Conservation (phyloP, 2,329 filamentous ascomycete genomes). For the Cordyceps militaris region DNA sequence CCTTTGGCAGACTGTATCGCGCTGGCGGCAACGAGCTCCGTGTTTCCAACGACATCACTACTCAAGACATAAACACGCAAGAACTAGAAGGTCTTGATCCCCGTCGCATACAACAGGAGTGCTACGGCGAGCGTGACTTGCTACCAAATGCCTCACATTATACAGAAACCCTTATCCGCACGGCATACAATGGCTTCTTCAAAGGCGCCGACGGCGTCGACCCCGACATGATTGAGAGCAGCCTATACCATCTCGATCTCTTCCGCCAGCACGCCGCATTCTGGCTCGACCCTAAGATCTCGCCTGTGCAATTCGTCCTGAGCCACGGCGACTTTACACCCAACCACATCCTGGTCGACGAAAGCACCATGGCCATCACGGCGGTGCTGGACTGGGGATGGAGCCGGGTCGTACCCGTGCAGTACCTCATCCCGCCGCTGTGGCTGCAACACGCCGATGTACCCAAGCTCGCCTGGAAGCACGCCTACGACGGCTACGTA, state of each 20-base stretch:
- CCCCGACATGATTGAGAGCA: slow-evolving; percentile 17
- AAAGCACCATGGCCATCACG: slow-evolving; percentile 12
- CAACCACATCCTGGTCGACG: slow-evolving; percentile 18
- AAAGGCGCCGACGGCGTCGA: slow-evolving; percentile 15
- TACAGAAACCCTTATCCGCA: slow-evolving; percentile 19
- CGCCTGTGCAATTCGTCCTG: slow-evolving; percentile 20
- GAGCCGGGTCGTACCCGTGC: slow-evolving; percentile 17
- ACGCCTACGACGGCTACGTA: slow-evolving; percentile 4
- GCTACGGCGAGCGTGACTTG: slow-evolving; percentile 5
- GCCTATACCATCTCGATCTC: slow-evolving; percentile 19
- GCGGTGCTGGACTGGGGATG: slow-evolving; percentile 19
- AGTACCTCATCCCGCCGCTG: slow-evolving; percentile 16
- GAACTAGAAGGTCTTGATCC: slow-evolving; percentile 21
- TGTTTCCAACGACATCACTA: slow-evolving; percentile 12
- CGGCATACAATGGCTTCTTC: slow-evolving; percentile 22
- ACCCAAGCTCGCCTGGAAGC: neutral
- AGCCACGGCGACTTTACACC: slow-evolving; percentile 20
- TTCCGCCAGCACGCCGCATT: slow-evolving; percentile 15
- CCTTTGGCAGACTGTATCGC: slow-evolving; percentile 14
- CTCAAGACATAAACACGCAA: slow-evolving; percentile 21
- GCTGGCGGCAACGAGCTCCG: slow-evolving; percentile 3
- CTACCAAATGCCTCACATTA: slow-evolving; percentile 20
- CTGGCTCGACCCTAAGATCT: slow-evolving; percentile 12
- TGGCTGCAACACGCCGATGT: slow-evolving; percentile 7
- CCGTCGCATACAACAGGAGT: slow-evolving; percentile 14